These are phyloP conservation scores for Crotalaria pallida DNA, from an alignment of 306 rosid species.

Conservation along the genomic window DNA sequence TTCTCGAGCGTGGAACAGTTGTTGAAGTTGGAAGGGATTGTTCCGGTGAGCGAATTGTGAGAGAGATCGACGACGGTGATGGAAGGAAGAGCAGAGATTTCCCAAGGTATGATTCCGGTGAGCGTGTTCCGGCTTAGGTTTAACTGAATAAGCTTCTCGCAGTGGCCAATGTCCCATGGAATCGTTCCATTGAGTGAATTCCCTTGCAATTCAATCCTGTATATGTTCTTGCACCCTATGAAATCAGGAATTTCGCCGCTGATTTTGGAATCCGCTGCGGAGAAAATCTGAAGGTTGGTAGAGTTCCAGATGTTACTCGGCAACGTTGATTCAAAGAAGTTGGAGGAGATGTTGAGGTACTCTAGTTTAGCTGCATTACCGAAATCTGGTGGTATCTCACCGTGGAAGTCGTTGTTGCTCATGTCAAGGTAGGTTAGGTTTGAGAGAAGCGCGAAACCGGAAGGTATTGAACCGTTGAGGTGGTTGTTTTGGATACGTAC, in stretches of 20 bases:
- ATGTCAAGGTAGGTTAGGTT: conserved; percentile 62
- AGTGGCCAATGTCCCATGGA: conserved; percentile 88
- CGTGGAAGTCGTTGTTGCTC: conserved; percentile 67
- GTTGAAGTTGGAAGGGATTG: conserved; percentile 75
- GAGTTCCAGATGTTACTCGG: conserved; percentile 70
- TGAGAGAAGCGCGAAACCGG: conserved; percentile 49
- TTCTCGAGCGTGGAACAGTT: conserved; percentile 65
- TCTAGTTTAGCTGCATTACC: conserved; percentile 52
- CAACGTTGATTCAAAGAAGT: conserved; percentile 39
- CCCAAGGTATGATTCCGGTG: conserved; percentile 90
- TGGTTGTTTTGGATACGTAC: conserved; percentile 69
- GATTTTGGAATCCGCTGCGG: conserved; percentile 53
- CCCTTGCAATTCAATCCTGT: conserved; percentile 62
- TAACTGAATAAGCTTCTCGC: conserved; percentile 53
- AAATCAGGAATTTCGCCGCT: conserved; percentile 70
- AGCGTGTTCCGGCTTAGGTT: conserved; percentile 64
- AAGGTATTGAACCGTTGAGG: conserved; percentile 62
- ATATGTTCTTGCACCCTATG: conserved; percentile 50
- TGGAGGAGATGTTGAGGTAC: conserved; percentile 69
- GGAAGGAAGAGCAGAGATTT: conserved; percentile 67
- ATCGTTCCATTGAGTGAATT: conserved; percentile 52
- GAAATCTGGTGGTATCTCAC: conserved; percentile 56
- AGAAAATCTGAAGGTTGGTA: conserved; percentile 54
- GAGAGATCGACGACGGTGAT: conserved; percentile 86
- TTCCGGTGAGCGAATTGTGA: conserved; percentile 69